Evolutionary conservation across 331 rosid species (phyloP), one percentile per base, ranked within the genome.

Genomic region (Malus hybrid): DNA sequence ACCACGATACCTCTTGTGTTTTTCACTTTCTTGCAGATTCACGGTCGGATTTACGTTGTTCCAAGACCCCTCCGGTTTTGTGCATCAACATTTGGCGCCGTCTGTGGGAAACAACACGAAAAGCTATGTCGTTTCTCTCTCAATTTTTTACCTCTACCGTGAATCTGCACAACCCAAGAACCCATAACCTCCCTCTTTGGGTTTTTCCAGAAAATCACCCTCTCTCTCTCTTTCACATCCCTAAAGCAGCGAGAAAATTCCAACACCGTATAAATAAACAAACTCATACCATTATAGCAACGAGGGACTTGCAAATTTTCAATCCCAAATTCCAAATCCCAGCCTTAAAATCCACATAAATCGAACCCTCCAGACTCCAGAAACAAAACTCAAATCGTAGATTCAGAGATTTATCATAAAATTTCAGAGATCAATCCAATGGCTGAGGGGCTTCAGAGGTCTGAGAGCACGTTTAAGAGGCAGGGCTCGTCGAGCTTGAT

Each of bases 401-500:
- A 60, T 59, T 59, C 62, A 19, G 72, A 75, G 54, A 77, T n/a
- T 52, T 18, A 6, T 33, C 55, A 19, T 70, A 42, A 60, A 6
- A 1, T 52, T 63, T 65, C 48, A 73, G 54, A 83, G 71, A 81
- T 29, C 76, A 36, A 64, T 29, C 5, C 8, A 1, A 73, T 86
- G 90, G 85, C 77, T 3, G 90, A 81, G 76, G 87, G 83, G 74
- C 52, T 91, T 28, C 89, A 85, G 48, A 85, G 90, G 79, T 92
- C 96, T 12, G 85, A 78, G 24, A 84, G 91, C 73, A 86, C 97
- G 10, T 92, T 90, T 65, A 82, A 96, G 65, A 88, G 97, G 81
- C 96, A 90, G 77, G 97, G 97, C 4, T 92, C 97, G 0, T 90
- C 93, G 5, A 96, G 97, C 2, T 78, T 82, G 77, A 82, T 90